Evolutionary conservation across 306 rosid genomes (phyloP).

Genomic region (Prunus persica): DNA sequence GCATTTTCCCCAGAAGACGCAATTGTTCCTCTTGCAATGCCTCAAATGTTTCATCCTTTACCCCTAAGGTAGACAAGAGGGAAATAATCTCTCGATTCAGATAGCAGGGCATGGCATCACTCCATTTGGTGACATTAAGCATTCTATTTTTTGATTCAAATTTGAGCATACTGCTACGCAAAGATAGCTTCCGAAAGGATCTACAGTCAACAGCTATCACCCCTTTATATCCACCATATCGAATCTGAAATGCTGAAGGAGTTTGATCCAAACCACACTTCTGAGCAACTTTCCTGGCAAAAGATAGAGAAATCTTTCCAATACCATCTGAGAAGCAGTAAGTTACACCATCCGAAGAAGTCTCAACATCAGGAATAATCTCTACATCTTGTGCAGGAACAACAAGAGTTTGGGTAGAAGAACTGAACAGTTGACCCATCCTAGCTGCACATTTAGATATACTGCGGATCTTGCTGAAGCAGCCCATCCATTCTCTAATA

Average conservation of each 20-base stretch:
- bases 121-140: slow-evolving; percentile 84
- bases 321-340: slow-evolving; percentile 98
- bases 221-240: slow-evolving; percentile 95
- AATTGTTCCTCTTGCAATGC: slow-evolving; percentile 73
- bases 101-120: slow-evolving; percentile 84
- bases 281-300: slow-evolving; percentile 77
- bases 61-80: slow-evolving; percentile 75
- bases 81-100: slow-evolving; percentile 83
- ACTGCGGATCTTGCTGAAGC: slow-evolving; percentile 74
- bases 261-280: slow-evolving; percentile 58
- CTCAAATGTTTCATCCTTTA: slow-evolving; percentile 67
- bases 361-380: slow-evolving; percentile 80
- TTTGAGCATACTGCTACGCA: slow-evolving; percentile 84
- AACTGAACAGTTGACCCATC: slow-evolving; percentile 97
- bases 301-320: slow-evolving; percentile 76
- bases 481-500: slow-evolving; percentile 96
- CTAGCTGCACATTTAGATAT: slow-evolving; percentile 95
- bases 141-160: slow-evolving; percentile 76
- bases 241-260: slow-evolving; percentile 95
- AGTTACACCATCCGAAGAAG: slow-evolving; percentile 47
- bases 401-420: slow-evolving; percentile 69
- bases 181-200: slow-evolving; percentile 72
- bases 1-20: slow-evolving; percentile 61
- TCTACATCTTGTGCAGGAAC: slow-evolving; percentile 71
- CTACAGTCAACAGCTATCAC: slow-evolving; percentile 77